Base-by-base conservation (phyloP, 2,329 filamentous ascomycete genomes). In the Venturia pyrina region DNA sequence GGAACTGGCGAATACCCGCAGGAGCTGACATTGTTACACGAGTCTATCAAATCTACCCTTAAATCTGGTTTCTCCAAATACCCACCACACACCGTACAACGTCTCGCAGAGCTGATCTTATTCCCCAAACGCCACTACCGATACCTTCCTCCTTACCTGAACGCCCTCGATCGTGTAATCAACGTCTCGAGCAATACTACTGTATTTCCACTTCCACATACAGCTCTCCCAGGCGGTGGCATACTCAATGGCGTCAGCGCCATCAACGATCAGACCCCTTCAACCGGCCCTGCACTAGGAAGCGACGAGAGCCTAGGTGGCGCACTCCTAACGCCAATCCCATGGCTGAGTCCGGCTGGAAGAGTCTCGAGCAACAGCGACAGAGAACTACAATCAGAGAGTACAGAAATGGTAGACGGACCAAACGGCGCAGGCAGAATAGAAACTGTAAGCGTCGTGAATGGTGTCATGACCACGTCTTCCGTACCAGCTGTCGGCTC, bases 21-120 rank as follows among this genome's bases (percentile, higher is more conserved):
- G 74, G 77, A 68, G 74, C 73, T 19, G n/a, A 71, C 71, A 32
- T 41, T 71, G 2, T 67, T 73, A 66, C 76, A 73, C 70, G 69
- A 70, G 3, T 72, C 73, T 0, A 76, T 79, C 67, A 71, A 72
- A 1, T 69, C 77, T 6, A 86, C 87, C 19, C 80, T 96, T 48
- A 80, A 77, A 62, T 81, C 80, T 2, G 84, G 83, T 69, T 99
- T 99, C 76, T 74, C 84, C 28, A 79, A 81, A 3, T 85, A 89
- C 70, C 93, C 95, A 1, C 95, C 95, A 0, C 91, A 98, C 75
- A 98, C 95, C 3, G 85, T 97, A 68, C 95, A 99, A 78, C 89
- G 95, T 48, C 84, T 99, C 28, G 87, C 92, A 28, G 95, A 99
- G 80, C 87, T 98, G 40, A 80, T 96, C 5, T 81, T 96, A 44